Percentiles rank a stretch among this genome's conserved stretches.
Evolutionary conservation across 768 basidiomycete species (phyloP).

Genomic region (Porpolomopsis calyptriformis): DNA sequence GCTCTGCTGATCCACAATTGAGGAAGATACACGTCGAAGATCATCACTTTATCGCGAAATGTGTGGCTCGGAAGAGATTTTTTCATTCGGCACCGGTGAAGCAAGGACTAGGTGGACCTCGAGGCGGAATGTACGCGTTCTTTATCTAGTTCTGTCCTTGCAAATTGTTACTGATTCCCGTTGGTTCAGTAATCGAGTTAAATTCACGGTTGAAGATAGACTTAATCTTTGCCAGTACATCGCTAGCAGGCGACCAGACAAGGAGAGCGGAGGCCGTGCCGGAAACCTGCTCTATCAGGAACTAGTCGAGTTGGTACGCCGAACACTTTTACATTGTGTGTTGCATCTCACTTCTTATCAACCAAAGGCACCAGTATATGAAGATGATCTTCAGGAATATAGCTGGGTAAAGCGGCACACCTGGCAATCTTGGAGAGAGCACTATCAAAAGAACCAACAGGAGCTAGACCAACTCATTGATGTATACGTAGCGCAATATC

Average conservation of each 20-base stretch:
- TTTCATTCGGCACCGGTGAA: not conserved
- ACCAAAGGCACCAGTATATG: not conserved
- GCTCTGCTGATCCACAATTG: not conserved
- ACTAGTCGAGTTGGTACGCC: slow-evolving; percentile 53
- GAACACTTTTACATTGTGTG: not conserved
- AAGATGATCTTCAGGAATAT: slow-evolving; percentile 39
- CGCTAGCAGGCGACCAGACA: slow-evolving; percentile 71
- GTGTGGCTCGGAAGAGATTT: not conserved
- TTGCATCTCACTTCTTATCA: not conserved
- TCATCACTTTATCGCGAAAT: not conserved
- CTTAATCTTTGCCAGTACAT: slow-evolving; percentile 66
- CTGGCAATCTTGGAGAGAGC: slow-evolving; percentile 84
- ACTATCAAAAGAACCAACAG: slow-evolving; percentile 30
- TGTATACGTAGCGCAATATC: not conserved
- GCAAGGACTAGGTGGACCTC: not conserved
- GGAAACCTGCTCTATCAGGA: slow-evolving; percentile 80
- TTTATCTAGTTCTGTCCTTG: not conserved
- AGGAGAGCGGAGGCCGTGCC: slow-evolving; percentile 68
- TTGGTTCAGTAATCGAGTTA: slow-evolving; percentile 33
- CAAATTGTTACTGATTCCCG: not conserved
- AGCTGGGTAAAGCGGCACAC: slow-evolving; percentile 74
- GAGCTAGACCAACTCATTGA: not conserved
- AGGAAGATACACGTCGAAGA: slow-evolving; percentile 2
- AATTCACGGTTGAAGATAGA: slow-evolving; percentile 70
- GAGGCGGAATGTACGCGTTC: not conserved